phyloP scores from a whole-genome alignment of 768 basidiomycete species.

The Mycena rebaudengoi region DNA sequence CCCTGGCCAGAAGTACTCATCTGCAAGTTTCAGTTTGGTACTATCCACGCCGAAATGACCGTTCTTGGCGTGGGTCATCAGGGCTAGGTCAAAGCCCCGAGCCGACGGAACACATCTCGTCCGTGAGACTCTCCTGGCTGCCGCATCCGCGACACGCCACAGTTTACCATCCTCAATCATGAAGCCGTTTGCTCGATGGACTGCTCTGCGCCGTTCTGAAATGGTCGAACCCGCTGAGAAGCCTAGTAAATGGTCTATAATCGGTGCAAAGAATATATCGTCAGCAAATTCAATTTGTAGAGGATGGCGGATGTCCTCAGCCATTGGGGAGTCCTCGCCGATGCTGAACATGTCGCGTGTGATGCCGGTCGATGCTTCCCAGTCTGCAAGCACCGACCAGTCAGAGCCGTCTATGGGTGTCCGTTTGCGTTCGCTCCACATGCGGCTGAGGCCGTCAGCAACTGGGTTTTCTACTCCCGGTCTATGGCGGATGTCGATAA shows the following conservation, averaged over 20 bases:
- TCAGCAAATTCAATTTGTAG: constrained; percentile 14
- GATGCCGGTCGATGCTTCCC: constrained; percentile 28
- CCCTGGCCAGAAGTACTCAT: constrained; percentile 22
- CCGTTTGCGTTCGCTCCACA: constrained; percentile 4
- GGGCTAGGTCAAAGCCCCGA: neutral
- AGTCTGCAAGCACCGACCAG: constrained; percentile 35
- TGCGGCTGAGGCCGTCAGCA: constrained; percentile 33
- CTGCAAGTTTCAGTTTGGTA: constrained; percentile 26
- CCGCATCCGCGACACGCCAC: constrained; percentile 3
- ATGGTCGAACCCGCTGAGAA: constrained; percentile 12
- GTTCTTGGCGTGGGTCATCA: constrained; percentile 6
- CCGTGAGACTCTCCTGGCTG: neutral
- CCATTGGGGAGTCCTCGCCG: neutral
- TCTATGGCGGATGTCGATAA: constrained; percentile 24
- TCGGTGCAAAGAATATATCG: constrained; percentile 6
- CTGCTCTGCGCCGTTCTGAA: neutral
- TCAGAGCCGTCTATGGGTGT: constrained; percentile 2
- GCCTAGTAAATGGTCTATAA: constrained; percentile 4
- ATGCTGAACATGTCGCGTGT: constrained; percentile 13
- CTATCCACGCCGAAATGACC: constrained; percentile 34
- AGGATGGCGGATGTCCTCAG: neutral
- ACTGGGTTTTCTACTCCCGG: constrained; percentile 30
- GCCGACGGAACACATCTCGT: constrained; percentile 5
- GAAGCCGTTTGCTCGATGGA: constrained; percentile 2
- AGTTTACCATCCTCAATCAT: constrained; percentile 21